Evolutionary conservation across 768 basidiomycete genomes (phyloP), one percentile per base, ranked within the genome.

Genomic region (Amanita fuliginea): DNA sequence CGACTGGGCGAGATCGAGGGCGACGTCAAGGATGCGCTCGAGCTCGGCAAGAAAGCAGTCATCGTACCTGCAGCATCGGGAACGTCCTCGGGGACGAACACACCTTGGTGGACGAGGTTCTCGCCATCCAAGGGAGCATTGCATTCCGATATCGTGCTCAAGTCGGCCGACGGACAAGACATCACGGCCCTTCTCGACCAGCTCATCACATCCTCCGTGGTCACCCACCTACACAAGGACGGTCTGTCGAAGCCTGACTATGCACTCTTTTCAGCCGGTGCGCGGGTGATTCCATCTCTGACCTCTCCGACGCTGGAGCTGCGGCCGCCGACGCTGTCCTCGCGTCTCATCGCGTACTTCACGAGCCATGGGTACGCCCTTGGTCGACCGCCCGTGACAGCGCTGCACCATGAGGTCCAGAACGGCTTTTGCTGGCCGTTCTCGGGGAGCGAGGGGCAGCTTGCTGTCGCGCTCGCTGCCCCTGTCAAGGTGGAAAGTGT

Each of bases 401-500:
- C 89, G 2, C 71, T 99, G n/a, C 86, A 95, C 58, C 83, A 88
- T 51, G 90, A 96, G 53, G 69, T 73, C 22, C 77, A 84, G 49
- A 80, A 80, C 30, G 95, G 96, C 3, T 76, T 83, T 49, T 99
- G 95, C 65, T 99, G 95, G 93, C 89, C 95, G 1, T 91, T 98
- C 67, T 68, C 67, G 4, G 94, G 94, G 0, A 58, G 71, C 14
- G 62, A 75, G 42, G 95, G 94, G 3, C 87, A 88, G 58, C 67
- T 98, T 8, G 95, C 90, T 4, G 81, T 99, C 26, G 70, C 73
- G 32, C 78, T 99, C 24, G 80, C 81, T 2, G 74, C 76, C 4
- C 91, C 90, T 8, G 75, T 89, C 18, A 70, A 72, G 46, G 76
- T 97, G 41, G 78, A 83, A 1, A 77, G 79, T 21, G 67, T 99